Evolutionary conservation across 139 green algal genomes (phyloP).

Genomic region (Asterochloris erici): DNA sequence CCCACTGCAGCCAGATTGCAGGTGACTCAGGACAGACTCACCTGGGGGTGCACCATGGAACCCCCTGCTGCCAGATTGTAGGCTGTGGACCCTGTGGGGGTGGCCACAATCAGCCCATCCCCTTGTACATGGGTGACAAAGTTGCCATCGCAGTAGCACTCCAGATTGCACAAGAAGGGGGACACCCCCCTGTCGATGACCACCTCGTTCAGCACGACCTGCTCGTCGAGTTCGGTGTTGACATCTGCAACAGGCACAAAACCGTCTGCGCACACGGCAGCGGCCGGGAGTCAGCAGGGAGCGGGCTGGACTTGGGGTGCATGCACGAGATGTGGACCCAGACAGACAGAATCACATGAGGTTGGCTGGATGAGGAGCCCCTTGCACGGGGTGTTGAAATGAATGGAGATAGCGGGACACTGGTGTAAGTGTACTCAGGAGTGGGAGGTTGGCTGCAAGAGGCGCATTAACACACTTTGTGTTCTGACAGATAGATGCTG

Average conservation of each 20-base stretch:
- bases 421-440: too few species aligned
- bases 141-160: slow-evolving; percentile 71
- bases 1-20: too few species aligned
- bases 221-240: slow-evolving; percentile 8
- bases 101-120: slow-evolving; percentile 88
- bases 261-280: neutral
- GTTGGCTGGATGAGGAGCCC: too few species aligned
- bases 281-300: neutral
- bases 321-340: too few species aligned
- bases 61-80: slow-evolving; percentile 87
- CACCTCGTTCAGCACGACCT: slow-evolving; percentile 80
- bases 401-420: too few species aligned
- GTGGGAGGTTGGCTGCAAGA: too few species aligned
- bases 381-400: too few species aligned
- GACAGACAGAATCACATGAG: too few species aligned
- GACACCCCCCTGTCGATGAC: slow-evolving; percentile 83
- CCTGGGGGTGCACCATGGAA: slow-evolving; percentile 73
- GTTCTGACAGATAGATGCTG: too few species aligned
- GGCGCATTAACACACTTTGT: too few species aligned
- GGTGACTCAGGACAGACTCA: neutral
- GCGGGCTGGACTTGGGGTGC: neutral
- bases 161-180: slow-evolving; percentile 78
- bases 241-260: slow-evolving; percentile 12
- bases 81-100: slow-evolving; percentile 87
- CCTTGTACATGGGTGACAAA: slow-evolving; percentile 81